A percentile compares a stretch with the other conserved stretches of the same genome.
Conservation (phyloP, 371 early-diverging fungal genomes). For the Funneliformis caledonium region DNA sequence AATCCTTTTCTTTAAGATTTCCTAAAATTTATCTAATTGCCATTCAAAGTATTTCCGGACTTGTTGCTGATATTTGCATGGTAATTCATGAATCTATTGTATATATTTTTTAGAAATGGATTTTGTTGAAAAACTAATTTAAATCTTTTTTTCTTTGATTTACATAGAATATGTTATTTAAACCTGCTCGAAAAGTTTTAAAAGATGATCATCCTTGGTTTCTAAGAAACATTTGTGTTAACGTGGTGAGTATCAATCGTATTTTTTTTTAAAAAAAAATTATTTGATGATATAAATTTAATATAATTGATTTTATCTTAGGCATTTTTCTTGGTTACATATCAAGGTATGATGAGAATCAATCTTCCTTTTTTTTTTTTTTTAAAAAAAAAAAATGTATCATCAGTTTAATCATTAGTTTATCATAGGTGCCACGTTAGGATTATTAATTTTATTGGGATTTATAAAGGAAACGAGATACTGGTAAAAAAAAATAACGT, state of each 20-base stretch:
- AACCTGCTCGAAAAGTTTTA: not conserved
- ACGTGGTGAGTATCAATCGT: not conserved
- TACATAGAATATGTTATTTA: not conserved
- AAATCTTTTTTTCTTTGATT: not conserved
- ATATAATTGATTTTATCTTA: not conserved
- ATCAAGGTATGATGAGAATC: not conserved
- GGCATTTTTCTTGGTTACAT: slow-evolving; percentile 8
- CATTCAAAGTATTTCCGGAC: not conserved
- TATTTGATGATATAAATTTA: not conserved
- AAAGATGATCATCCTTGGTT: not conserved
- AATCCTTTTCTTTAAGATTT: slow-evolving; percentile 42
- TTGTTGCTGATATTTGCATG: slow-evolving; percentile 1
- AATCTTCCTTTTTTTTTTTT: not conserved
- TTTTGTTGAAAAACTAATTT: not conserved
- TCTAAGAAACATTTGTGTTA: slow-evolving; percentile 3
- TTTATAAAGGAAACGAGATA: not conserved
- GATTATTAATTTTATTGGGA: not conserved
- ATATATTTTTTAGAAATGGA: not conserved
- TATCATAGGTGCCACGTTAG: not conserved
- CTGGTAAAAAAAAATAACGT: not conserved
- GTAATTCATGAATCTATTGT: not conserved
- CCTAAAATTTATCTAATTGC: slow-evolving; percentile 6
- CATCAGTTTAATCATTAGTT: too few species aligned
- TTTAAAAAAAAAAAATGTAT: too few species aligned
- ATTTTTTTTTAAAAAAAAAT: not conserved